These are phyloP conservation scores for Vigna mungo DNA, from an alignment of 306 rosid genomes.

Conservation along the genomic window DNA sequence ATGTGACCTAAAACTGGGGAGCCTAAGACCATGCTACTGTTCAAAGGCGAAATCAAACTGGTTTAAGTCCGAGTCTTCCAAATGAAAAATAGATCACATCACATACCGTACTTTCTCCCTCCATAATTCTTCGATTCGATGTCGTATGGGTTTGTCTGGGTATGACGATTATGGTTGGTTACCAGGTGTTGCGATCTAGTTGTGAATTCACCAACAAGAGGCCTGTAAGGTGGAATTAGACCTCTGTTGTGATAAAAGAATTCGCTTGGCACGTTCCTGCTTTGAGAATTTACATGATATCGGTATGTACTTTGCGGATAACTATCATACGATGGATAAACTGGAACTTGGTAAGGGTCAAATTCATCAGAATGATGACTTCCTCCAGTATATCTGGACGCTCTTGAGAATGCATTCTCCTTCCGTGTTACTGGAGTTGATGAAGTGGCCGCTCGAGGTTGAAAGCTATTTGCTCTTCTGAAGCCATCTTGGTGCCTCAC, in stretches of 20 bases:
- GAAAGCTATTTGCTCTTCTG: conserved; percentile 37
- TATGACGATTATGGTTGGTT: conserved; percentile 13
- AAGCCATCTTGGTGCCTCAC: conserved; percentile 42
- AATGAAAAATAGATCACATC: conserved; percentile 23
- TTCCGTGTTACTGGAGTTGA: conserved; percentile 44
- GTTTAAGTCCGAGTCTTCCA: neutral
- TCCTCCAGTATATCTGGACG: conserved; percentile 34
- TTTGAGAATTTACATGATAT: conserved; percentile 46
- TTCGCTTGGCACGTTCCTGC: conserved; percentile 39
- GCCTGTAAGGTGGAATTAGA: conserved; percentile 38
- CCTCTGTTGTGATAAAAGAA: conserved; percentile 39
- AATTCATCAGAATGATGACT: conserved; percentile 38
- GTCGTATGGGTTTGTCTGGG: conserved; percentile 45
- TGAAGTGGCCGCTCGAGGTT: conserved; percentile 36
- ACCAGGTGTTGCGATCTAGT: conserved; percentile 38
- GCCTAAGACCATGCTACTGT: neutral
- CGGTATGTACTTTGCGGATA: conserved; percentile 38
- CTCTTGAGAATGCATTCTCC: conserved; percentile 47
- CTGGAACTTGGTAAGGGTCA: conserved; percentile 44
- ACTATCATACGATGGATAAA: conserved; percentile 36
- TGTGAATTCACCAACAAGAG: conserved; percentile 35
- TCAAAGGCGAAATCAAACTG: neutral
- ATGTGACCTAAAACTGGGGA: neutral
- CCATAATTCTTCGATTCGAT: conserved; percentile 40
- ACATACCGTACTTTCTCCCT: conserved; percentile 36